Evolutionary conservation across 2,329 filamentous ascomycete species (phyloP).

Genomic region (Sclerotinia minor): DNA sequence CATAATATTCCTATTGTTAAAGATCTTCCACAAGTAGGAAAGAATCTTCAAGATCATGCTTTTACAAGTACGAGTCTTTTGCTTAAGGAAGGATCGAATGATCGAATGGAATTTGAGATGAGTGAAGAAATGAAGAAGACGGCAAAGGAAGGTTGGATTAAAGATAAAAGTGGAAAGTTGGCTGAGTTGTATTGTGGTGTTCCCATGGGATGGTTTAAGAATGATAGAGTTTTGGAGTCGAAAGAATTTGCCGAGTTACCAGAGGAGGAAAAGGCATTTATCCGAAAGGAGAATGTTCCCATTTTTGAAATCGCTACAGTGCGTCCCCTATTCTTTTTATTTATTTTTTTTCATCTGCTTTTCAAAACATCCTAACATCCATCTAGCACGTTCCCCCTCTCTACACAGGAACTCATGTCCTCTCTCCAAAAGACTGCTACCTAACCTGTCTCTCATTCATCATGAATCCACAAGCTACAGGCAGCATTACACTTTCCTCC

Average conservation of each 20-base stretch:
- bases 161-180: constrained; percentile 4
- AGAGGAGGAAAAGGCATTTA: neutral
- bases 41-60: constrained; percentile 55
- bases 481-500: constrained; percentile 61
- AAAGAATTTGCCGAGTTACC: neutral
- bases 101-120: constrained; percentile 46
- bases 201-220: constrained; percentile 12
- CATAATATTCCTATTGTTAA: constrained; percentile 54
- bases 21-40: constrained; percentile 64
- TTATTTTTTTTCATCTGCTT: too few relatives aligned
- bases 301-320: constrained; percentile 17
- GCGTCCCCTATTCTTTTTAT: neutral
- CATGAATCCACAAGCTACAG: constrained; percentile 58
- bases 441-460: constrained; percentile 49
- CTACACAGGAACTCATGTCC: constrained; percentile 44
- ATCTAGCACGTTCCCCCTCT: constrained; percentile 33
- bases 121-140: constrained; percentile 41
- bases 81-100: constrained; percentile 31
- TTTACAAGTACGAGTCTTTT: constrained; percentile 43
- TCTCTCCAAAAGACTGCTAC: constrained; percentile 45
- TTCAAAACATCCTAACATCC: too few relatives aligned
- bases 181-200: constrained; percentile 14
- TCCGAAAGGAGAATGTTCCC: constrained; percentile 2
- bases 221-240: neutral
- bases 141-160: constrained; percentile 3